A percentile compares a stretch with the other conserved stretches of the same genome.
Evolutionary conservation across 2,329 filamentous ascomycete genomes (phyloP).

Genomic region (Epichloe amarillans): DNA sequence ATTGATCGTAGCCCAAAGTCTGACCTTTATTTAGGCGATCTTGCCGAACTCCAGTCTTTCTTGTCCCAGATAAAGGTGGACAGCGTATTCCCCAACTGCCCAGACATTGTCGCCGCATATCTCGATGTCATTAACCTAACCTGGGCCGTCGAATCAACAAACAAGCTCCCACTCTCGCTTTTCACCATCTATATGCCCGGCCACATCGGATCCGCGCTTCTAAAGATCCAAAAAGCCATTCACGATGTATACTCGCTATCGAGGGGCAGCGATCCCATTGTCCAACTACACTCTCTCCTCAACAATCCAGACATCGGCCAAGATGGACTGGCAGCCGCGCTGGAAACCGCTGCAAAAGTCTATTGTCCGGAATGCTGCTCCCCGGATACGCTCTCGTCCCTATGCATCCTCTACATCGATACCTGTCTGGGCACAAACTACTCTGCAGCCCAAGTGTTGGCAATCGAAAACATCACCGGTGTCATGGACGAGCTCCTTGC

Average conservation of each 20-base stretch:
- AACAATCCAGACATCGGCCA: slow-evolving; percentile 16
- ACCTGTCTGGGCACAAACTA: slow-evolving; percentile 24
- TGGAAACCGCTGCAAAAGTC: slow-evolving; percentile 19
- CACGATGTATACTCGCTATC: slow-evolving; percentile 23
- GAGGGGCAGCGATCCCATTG: slow-evolving; percentile 10
- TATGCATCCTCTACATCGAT: slow-evolving; percentile 31
- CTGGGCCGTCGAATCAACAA: slow-evolving; percentile 17
- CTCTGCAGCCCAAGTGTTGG: slow-evolving; percentile 32
- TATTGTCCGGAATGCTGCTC: slow-evolving; percentile 17
- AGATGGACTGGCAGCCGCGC: slow-evolving; percentile 23
- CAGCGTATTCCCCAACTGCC: slow-evolving; percentile 15
- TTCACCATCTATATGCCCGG: slow-evolving; percentile 10
- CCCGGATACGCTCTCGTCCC: slow-evolving; percentile 14
- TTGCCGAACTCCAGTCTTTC: slow-evolving; percentile 17
- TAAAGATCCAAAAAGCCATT: slow-evolving; percentile 25
- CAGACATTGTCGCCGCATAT: slow-evolving; percentile 32
- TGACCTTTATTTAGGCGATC: slow-evolving; percentile 14
- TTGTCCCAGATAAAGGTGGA: slow-evolving; percentile 15
- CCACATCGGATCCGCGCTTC: slow-evolving; percentile 22
- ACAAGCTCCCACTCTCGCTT: slow-evolving; percentile 8
- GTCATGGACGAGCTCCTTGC: slow-evolving; percentile 29
- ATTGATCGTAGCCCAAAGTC: not conserved
- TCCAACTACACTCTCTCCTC: slow-evolving; percentile 15
- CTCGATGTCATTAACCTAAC: slow-evolving; percentile 33
- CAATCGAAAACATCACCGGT: slow-evolving; percentile 33